Percentiles rank a stretch among this genome's conserved stretches.
phyloP scores from a whole-genome alignment of 106 monocot species.

The Dendrobium catenatum region DNA sequence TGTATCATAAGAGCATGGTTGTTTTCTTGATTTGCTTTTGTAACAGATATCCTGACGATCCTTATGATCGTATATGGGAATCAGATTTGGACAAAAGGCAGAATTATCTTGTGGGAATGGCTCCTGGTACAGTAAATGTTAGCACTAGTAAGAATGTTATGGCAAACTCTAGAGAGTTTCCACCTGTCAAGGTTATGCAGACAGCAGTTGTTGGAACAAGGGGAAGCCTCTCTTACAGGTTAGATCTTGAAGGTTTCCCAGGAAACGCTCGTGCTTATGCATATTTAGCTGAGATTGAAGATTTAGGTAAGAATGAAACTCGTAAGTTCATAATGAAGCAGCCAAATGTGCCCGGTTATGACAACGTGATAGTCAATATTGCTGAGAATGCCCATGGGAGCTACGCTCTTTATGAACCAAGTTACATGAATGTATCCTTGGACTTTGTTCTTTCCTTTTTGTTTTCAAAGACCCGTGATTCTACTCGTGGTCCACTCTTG shows the following conservation, averaged over 20 bases:
- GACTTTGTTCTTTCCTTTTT: conserved; percentile 36
- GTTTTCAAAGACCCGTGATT: conserved; percentile 37
- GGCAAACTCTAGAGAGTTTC: conserved; percentile 18
- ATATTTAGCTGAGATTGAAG: conserved; percentile 54
- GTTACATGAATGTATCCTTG: conserved; percentile 42
- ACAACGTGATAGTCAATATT: conserved; percentile 31
- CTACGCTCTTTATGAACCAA: conserved; percentile 44
- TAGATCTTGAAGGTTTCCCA: conserved; percentile 46
- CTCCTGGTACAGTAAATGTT: conserved; percentile 42
- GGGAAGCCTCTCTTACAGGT: conserved; percentile 32
- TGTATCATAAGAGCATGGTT: background rate
- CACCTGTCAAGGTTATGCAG: conserved; percentile 55
- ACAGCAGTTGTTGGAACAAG: conserved; percentile 42
- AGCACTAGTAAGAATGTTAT: conserved; percentile 28
- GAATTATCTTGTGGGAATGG: conserved; percentile 49
- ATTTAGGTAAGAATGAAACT: conserved; percentile 31
- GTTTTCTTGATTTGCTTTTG: background rate
- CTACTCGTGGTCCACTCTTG: conserved; percentile 38
- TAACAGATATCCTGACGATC: conserved; percentile 47
- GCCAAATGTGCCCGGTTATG: conserved; percentile 23
- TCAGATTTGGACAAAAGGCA: conserved; percentile 37
- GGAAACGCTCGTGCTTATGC: conserved; percentile 46
- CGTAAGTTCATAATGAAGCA: conserved; percentile 35
- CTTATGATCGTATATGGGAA: conserved; percentile 50
- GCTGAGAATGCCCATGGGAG: conserved; percentile 51